A percentile compares a stretch with the other conserved stretches of the same genome.
phyloP scores from a whole-genome alignment of 2,329 filamentous ascomycete genomes.

The Aureobasidium sp. region DNA sequence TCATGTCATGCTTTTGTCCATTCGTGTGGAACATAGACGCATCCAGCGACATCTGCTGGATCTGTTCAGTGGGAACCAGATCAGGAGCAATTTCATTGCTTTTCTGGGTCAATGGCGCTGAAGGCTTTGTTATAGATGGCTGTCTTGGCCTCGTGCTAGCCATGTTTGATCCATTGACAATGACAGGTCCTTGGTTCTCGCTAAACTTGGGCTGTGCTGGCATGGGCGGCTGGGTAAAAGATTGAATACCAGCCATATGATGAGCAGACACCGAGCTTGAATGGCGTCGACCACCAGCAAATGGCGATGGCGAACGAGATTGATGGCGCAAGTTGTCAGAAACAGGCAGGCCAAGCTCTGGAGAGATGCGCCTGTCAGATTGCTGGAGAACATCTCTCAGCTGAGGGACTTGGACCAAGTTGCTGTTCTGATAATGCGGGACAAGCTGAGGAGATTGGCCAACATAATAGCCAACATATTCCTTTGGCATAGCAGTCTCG shows the following conservation, averaged over 20 bases:
- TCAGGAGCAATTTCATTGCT: not conserved
- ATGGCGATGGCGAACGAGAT: constrained; percentile 42
- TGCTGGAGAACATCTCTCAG: constrained; percentile 32
- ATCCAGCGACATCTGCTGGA: constrained; percentile 15
- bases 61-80: constrained; percentile 11
- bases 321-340: constrained; percentile 30
- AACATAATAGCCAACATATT: constrained; percentile 46
- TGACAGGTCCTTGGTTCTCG: constrained; percentile 31
- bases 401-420: constrained; percentile 26
- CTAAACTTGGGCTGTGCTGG: not conserved
- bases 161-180: constrained; percentile 35
- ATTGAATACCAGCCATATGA: constrained; percentile 2
- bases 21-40: not conserved
- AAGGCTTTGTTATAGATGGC: not conserved
- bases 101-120: not conserved
- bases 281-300: constrained; percentile 38
- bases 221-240: constrained; percentile 13
- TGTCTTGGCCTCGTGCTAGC: constrained; percentile 4
- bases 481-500: constrained; percentile 38
- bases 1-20: constrained; percentile 2
- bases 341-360: constrained; percentile 33
- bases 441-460: constrained; percentile 37
- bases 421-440: constrained; percentile 25
- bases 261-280: constrained; percentile 26
- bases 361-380: constrained; percentile 34